Evolutionary conservation across 139 green algal genomes (phyloP).

Genomic region (Volvox reticuliferus): DNA sequence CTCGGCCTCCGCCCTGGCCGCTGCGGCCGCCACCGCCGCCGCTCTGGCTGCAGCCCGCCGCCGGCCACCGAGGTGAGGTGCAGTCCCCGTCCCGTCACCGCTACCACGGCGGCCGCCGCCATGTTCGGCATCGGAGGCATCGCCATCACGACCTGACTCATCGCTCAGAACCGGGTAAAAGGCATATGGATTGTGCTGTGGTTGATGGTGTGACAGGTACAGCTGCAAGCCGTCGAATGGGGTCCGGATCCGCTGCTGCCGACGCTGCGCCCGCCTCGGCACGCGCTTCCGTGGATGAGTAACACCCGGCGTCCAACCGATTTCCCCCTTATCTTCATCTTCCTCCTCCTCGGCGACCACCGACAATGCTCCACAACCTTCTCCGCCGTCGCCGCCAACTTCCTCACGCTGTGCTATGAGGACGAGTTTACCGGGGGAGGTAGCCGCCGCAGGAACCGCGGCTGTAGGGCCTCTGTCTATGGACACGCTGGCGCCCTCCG

Average conservation of each 20-base stretch:
- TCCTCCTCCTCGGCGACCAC: neutral
- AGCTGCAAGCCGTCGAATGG: conserved; percentile 1
- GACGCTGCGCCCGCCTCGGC: neutral
- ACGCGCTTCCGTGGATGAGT: neutral
- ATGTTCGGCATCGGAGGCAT: neutral
- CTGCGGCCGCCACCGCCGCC: conserved; percentile 30
- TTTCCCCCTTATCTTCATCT: neutral
- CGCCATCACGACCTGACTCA: neutral
- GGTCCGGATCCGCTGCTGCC: neutral
- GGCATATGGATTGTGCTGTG: neutral
- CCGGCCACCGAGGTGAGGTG: neutral
- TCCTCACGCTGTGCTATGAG: neutral
- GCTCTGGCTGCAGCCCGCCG: conserved; percentile 11
- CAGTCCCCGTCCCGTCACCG: neutral
- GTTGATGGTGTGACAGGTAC: neutral
- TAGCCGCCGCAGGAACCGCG: too few relatives aligned
- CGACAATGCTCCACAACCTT: neutral
- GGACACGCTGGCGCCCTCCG: neutral
- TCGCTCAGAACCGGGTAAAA: neutral
- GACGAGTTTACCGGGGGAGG: too few relatives aligned
- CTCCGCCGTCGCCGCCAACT: neutral
- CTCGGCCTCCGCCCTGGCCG: conserved; percentile 33
- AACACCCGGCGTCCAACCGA: neutral
- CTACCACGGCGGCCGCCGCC: neutral
- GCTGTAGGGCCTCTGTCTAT: neutral